These are phyloP conservation scores for Tetratostichococcus sp. DNA, from an alignment of 139 green algal genomes.

Conservation along the genomic window DNA sequence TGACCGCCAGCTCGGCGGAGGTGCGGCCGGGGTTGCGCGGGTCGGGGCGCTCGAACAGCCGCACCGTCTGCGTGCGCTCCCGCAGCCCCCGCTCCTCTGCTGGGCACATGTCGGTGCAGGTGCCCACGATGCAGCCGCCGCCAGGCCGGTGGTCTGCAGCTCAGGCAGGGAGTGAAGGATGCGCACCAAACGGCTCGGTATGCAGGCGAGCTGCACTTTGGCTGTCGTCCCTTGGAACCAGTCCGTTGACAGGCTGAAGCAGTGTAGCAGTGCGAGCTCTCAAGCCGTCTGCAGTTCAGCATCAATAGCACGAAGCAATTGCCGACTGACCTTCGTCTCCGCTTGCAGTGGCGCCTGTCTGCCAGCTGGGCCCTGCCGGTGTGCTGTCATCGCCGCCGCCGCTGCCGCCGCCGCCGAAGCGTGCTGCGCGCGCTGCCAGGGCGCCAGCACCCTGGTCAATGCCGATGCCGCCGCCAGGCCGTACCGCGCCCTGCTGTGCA, in stretches of 20 bases:
- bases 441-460: not conserved
- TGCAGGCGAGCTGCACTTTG: too few relatives aligned
- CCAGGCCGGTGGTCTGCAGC: not conserved
- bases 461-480: too few relatives aligned
- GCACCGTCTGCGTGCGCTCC: slow-evolving; percentile 45
- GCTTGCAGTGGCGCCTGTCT: too few relatives aligned
- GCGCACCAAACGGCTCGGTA: too few relatives aligned
- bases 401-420: not conserved
- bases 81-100: slow-evolving; percentile 44
- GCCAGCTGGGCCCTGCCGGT: not conserved
- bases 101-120: slow-evolving; percentile 71
- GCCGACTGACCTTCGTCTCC: not conserved
- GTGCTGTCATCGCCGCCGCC: not conserved
- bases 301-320: too few relatives aligned
- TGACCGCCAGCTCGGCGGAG: slow-evolving; percentile 52
- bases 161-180: too few relatives aligned
- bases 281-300: too few relatives aligned
- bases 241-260: too few relatives aligned
- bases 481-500: too few relatives aligned
- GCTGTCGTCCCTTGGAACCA: too few relatives aligned
- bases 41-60: slow-evolving; percentile 62
- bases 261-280: too few relatives aligned
- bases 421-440: not conserved
- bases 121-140: slow-evolving; percentile 32
- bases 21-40: slow-evolving; percentile 34